Percentiles rank a stretch among this genome's conserved stretches.
Conservation (phyloP, 176 grass and related monocot genomes). For the Oryza officinalis region DNA sequence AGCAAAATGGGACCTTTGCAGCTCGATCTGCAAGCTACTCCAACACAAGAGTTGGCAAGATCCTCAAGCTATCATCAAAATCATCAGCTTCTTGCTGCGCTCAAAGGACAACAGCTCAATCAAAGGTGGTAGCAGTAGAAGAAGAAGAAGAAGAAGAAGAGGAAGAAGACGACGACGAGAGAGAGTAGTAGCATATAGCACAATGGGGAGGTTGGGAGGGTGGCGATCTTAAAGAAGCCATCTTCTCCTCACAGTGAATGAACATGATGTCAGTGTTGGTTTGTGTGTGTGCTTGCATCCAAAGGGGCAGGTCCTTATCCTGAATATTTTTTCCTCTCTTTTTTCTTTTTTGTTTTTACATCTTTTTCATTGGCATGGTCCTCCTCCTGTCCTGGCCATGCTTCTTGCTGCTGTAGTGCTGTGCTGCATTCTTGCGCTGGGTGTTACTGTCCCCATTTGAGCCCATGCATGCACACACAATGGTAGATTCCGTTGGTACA, state of each 20-base stretch:
- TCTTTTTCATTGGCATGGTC: conserved; percentile 36
- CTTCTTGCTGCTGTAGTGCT: not conserved
- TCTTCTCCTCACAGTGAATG: not conserved
- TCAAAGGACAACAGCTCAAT: not conserved
- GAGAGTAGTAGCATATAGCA: not conserved
- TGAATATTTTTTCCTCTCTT: not conserved
- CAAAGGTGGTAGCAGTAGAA: not conserved
- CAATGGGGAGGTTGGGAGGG: conserved; percentile 31
- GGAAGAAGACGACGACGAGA: not conserved
- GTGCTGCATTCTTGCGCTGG: not conserved
- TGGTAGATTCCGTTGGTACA: conserved; percentile 30
- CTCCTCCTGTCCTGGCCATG: not conserved
- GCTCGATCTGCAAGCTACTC: not conserved
- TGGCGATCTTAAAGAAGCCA: conserved; percentile 54
- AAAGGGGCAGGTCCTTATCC: conserved; percentile 51
- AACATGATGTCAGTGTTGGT: conserved; percentile 45
- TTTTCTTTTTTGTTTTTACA: not conserved
- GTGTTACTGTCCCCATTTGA: conserved; percentile 1
- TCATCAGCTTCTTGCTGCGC: not conserved
- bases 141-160: not conserved
- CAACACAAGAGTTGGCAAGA: conserved; percentile 18
- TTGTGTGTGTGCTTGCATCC: conserved; percentile 54
- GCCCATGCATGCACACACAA: not conserved
- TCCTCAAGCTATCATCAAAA: conserved; percentile 8
- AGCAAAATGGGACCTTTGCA: conserved; percentile 33